Evolutionary conservation across 495 filamentous ascomycete genomes (phyloP), one percentile per base, ranked within the genome.

Genomic region (Neurospora sp.): DNA sequence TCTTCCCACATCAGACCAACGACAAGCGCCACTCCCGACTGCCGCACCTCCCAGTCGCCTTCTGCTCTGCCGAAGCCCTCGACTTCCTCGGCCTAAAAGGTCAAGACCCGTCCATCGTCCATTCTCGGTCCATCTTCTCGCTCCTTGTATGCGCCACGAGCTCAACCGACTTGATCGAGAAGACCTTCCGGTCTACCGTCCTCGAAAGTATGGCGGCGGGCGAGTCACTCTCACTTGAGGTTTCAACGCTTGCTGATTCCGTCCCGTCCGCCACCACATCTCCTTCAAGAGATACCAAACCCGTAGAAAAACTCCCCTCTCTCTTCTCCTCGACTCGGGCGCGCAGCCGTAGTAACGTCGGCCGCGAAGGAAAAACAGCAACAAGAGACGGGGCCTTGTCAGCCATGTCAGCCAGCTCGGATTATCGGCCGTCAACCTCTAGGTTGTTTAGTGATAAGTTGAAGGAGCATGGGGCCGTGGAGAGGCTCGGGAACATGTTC

Each of bases 101-200:
- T 70, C 74, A 78, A 65, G 80, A 80, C 14, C 75, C 69, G 68
- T 76, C 79, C 42, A 73, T 78, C 1, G 78, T 87, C 9, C 75
- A 83, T 40, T 83, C 82, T 35, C 80, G 79, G 40, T 85, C 89
- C 73, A 79, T 87, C 69, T 89, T 88, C 77, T 77, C 80, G 48
- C 82, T 88, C 27, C 81, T 89, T 0, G 74, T 76, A 3, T 78
- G 83, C 12, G 78, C 83, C 70, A 74, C 79, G 6, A 75, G 74
- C 72, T 80, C 81, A 22, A 74, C 83, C 0, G 80, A 78, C 42
- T 17, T 65, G 27, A 61, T 78, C 17, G 76, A 53, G 69, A 81
- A 75, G 76, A 80, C 69, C 3, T 81, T 85, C 76, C 79, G 81
- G 72, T 73, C 74, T 1, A 78, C 76, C 27, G 82, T 88, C 14